phyloP scores from a whole-genome alignment of 2,329 filamentous ascomycete species.

The Hypomyces perniciosus region DNA sequence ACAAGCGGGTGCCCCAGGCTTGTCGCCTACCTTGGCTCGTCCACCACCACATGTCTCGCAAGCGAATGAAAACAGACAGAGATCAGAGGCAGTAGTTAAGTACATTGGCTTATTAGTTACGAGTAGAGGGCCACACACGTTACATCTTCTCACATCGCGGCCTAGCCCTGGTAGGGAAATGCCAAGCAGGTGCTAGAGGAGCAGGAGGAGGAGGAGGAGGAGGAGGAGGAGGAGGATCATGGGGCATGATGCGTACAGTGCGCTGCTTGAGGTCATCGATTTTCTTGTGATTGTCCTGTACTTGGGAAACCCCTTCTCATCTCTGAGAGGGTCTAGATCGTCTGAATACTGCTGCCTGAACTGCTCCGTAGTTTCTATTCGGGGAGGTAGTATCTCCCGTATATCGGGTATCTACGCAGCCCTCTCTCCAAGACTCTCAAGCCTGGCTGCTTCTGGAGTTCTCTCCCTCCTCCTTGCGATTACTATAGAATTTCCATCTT shows the following conservation, averaged over 20 bases:
- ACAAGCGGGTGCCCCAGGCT: neutral
- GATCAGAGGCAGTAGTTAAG: too few relatives aligned
- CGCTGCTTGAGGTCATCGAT: neutral
- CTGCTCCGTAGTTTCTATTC: too few relatives aligned
- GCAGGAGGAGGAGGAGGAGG: neutral
- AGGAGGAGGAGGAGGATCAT: neutral
- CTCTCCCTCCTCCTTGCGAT: neutral
- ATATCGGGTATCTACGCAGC: too few relatives aligned
- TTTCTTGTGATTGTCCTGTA: too few relatives aligned
- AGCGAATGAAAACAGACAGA: too few relatives aligned
- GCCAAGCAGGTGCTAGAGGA: slow-evolving; percentile 5
- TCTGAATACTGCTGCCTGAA: too few relatives aligned
- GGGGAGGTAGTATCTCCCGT: too few relatives aligned
- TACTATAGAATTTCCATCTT: neutral
- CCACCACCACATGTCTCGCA: too few relatives aligned
- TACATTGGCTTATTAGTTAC: too few relatives aligned
- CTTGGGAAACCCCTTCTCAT: too few relatives aligned
- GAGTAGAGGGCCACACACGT: neutral
- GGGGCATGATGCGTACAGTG: neutral
- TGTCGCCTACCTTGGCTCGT: too few relatives aligned
- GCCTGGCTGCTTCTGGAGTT: neutral
- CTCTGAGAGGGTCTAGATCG: too few relatives aligned
- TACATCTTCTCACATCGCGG: slow-evolving; percentile 1
- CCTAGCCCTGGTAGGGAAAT: slow-evolving; percentile 6
- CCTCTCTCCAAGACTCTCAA: neutral